A percentile compares a stretch with the other conserved stretches of the same genome.
Conservation (phyloP, 2,329 filamentous ascomycete species). For the Aureobasidium sp. region DNA sequence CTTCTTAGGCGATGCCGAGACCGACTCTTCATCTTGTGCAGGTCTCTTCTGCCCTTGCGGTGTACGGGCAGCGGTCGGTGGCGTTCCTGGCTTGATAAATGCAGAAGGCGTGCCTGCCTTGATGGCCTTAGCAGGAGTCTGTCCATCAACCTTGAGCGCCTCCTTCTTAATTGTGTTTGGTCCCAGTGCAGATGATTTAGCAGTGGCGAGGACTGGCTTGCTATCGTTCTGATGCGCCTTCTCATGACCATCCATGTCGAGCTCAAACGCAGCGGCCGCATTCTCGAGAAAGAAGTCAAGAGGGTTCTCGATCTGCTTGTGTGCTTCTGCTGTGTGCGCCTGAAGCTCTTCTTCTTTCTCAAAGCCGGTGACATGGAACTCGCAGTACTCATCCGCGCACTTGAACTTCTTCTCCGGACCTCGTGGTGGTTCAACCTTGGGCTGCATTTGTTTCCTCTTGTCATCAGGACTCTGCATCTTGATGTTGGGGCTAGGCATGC, state of each 20-base stretch:
- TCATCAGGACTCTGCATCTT: constrained; percentile 36
- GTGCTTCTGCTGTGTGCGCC: constrained; percentile 44
- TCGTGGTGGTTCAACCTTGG: constrained; percentile 29
- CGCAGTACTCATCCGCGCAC: constrained; percentile 43
- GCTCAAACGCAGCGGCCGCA: constrained; percentile 36
- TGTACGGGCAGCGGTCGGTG: constrained; percentile 13
- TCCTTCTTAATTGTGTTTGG: constrained; percentile 16
- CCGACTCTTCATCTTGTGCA: constrained; percentile 17
- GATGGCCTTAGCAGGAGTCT: constrained; percentile 22
- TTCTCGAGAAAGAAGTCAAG: constrained; percentile 48
- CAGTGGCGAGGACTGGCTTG: constrained; percentile 8
- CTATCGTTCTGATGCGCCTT: constrained; percentile 26
- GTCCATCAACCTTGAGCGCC: constrained; percentile 20
- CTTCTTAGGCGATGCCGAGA: constrained; percentile 15
- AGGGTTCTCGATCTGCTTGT: constrained; percentile 46
- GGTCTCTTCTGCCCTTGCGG: constrained; percentile 13
- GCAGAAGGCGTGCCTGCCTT: constrained; percentile 21
- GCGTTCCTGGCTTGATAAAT: constrained; percentile 14
- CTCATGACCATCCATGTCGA: constrained; percentile 39
- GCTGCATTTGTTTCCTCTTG: constrained; percentile 30
- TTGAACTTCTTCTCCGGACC: constrained; percentile 39
- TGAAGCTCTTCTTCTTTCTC: constrained; percentile 45
- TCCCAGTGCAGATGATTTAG: constrained; percentile 18
- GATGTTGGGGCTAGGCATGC: constrained; percentile 31
- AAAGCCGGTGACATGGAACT: constrained; percentile 46